These are phyloP conservation scores for Fusarium pseudoanthophilum DNA, from an alignment of 2,329 filamentous ascomycete genomes.

Conservation along the genomic window DNA sequence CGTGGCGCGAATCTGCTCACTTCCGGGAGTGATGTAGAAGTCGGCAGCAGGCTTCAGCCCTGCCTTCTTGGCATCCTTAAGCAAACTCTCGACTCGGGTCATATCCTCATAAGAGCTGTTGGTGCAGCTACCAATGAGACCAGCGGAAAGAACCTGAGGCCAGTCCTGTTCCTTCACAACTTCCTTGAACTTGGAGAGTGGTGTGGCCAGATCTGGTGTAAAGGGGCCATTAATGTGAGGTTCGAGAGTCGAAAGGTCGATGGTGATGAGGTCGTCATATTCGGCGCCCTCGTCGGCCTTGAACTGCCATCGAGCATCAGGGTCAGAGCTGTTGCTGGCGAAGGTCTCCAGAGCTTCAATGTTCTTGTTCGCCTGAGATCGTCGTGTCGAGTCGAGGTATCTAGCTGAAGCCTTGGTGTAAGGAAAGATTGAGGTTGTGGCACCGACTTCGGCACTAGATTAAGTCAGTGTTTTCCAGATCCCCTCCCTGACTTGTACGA, in stretches of 20 bases:
- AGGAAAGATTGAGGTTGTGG: constrained; percentile 95
- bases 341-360: constrained; percentile 70
- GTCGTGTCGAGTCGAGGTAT: constrained; percentile 86
- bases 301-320: constrained; percentile 70
- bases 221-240: constrained; percentile 99
- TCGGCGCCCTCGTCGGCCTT: constrained; percentile 83
- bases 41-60: constrained; percentile 92
- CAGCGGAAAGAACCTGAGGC: constrained; percentile 96
- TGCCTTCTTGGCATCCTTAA: constrained; percentile 82
- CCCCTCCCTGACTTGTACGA: too few relatives aligned
- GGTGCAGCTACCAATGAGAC: constrained; percentile 97
- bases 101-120: constrained; percentile 91
- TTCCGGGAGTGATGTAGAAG: constrained; percentile 96
- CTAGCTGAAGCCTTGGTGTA: constrained; percentile 85
- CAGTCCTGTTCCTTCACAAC: constrained; percentile 94
- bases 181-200: constrained; percentile 96
- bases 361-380: constrained; percentile 70
- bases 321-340: constrained; percentile 54
- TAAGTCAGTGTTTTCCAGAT: not conserved
- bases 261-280: constrained; percentile 96
- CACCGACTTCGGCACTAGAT: constrained; percentile 78
- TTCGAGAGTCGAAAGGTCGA: constrained; percentile 94
- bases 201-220: constrained; percentile 96
- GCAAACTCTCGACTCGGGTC: constrained; percentile 90
- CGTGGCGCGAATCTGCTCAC: constrained; percentile 95